Evolutionary conservation across 768 basidiomycete species (phyloP).

Genomic region (Rhodotorula toruloides): DNA sequence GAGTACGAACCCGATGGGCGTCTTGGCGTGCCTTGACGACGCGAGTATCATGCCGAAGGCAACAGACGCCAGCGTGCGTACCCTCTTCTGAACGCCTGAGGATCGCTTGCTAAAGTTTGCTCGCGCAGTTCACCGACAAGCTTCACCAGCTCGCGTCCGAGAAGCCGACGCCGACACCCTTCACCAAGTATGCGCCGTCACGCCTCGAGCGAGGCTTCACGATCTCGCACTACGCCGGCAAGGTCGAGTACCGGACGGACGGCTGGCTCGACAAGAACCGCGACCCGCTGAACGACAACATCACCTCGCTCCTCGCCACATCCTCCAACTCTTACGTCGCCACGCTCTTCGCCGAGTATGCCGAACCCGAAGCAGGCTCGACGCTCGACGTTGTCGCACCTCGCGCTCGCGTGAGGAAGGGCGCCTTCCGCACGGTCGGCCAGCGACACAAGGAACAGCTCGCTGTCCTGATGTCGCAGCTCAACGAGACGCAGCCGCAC

Average conservation of each 20-base stretch:
- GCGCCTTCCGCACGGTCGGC: constrained; percentile 90
- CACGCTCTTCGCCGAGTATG: constrained; percentile 74
- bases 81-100: not conserved
- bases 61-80: constrained; percentile 86
- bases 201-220: constrained; percentile 92
- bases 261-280: constrained; percentile 99
- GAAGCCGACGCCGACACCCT: constrained; percentile 47
- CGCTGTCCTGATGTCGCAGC: constrained; percentile 78
- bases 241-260: constrained; percentile 89
- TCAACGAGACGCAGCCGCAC: constrained; percentile 91
- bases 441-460: constrained; percentile 96
- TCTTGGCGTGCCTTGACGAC: constrained; percentile 88
- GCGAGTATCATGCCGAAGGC: constrained; percentile 99
- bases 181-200: constrained; percentile 74
- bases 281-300: constrained; percentile 93
- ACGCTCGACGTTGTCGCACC: constrained; percentile 37
- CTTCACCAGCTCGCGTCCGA: constrained; percentile 32
- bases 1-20: constrained; percentile 70
- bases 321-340: constrained; percentile 79
- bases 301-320: constrained; percentile 76
- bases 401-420: constrained; percentile 76
- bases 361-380: constrained; percentile 50
- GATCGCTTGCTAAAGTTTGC: no score
- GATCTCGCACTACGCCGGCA: constrained; percentile 91
- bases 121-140: constrained; percentile 32